Percentiles rank a stretch among this genome's conserved stretches.
These are phyloP conservation scores for Alternaria sp. DNA, from an alignment of 2,329 filamentous ascomycete genomes.

Conservation along the genomic window DNA sequence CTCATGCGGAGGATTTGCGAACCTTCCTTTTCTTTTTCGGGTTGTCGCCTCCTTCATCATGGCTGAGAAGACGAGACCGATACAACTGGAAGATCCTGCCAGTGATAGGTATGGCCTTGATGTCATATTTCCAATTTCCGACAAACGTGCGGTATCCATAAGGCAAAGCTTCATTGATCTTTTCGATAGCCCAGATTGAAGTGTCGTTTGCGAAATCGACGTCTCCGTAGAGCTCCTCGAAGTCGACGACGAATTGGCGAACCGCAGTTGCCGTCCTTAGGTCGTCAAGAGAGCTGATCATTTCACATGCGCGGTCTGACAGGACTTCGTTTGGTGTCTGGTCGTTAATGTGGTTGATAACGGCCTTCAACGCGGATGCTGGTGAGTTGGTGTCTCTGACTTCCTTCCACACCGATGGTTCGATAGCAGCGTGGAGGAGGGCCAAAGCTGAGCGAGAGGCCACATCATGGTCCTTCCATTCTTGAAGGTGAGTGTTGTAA, in stretches of 20 bases:
- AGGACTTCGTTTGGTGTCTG: neutral
- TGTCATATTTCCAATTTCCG: too few species aligned
- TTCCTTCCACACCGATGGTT: neutral
- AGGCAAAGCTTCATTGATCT: neutral
- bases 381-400: neutral
- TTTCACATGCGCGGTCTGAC: neutral
- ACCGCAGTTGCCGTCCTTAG: neutral
- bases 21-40: too few species aligned
- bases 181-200: neutral
- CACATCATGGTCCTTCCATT: neutral
- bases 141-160: neutral
- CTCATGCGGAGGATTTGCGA: too few species aligned
- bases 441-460: neutral
- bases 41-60: neutral
- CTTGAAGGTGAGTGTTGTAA: neutral
- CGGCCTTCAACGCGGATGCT: neutral
- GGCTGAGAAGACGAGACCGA: neutral
- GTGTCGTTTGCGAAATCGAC: too few species aligned
- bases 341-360: neutral
- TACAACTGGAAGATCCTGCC: neutral
- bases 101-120: neutral
- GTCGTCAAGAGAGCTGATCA: neutral
- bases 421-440: neutral
- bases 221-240: neutral
- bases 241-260: neutral